A percentile compares a stretch with the other conserved stretches of the same genome.
Evolutionary conservation across 31 red algal genomes (phyloP).

Genomic region (Odonthalia washingtoniensis): DNA sequence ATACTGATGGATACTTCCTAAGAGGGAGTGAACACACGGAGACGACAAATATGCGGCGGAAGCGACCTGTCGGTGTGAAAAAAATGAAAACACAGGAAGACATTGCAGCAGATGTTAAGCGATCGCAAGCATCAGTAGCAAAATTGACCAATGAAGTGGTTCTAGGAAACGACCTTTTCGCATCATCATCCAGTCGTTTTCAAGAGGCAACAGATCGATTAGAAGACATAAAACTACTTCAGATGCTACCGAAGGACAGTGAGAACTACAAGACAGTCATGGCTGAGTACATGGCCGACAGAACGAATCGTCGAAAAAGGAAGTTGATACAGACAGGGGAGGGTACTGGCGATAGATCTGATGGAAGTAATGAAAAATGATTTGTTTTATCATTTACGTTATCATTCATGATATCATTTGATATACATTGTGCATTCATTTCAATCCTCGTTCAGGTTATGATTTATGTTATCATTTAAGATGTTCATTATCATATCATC

Average conservation of each 20-base stretch:
- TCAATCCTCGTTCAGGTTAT: too few relatives aligned
- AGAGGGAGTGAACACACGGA: neutral
- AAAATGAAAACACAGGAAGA: constrained; percentile 4
- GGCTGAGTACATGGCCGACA: constrained; percentile 16
- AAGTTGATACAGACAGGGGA: too few relatives aligned
- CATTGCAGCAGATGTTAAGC: constrained; percentile 7
- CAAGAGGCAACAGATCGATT: constrained; percentile 18
- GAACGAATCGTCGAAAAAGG: neutral
- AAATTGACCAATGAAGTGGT: neutral
- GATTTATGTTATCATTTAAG: too few relatives aligned
- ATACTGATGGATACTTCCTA: neutral
- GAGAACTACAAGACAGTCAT: constrained; percentile 3
- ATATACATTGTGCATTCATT: too few relatives aligned
- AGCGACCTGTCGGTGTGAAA: neutral
- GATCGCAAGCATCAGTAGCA: neutral
- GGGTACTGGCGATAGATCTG: too few relatives aligned
- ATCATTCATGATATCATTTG: too few relatives aligned
- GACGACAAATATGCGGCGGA: too few relatives aligned
- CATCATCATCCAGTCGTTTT: neutral
- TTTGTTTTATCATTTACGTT: too few relatives aligned
- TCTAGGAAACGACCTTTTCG: constrained; percentile 10
- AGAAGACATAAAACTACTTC: neutral
- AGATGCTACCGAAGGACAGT: neutral
- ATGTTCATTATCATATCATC: too few relatives aligned
- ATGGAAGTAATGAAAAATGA: too few relatives aligned